A percentile compares a stretch with the other conserved stretches of the same genome.
Evolutionary conservation across 116 monocot species (phyloP).

Genomic region (Phalaenopsis hybrid): DNA sequence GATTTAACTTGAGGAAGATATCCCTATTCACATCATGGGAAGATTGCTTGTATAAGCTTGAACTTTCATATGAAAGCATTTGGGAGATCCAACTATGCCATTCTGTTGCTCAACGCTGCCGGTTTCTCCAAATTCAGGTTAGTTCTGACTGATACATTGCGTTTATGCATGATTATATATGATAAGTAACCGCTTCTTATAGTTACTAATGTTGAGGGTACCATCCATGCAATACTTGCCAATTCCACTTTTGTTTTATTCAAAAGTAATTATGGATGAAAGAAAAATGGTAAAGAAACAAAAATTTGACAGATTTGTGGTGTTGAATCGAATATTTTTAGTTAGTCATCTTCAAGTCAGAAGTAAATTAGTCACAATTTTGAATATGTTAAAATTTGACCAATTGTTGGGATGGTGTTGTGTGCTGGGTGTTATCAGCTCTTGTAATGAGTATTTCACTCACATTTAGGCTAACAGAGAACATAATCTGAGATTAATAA

Average conservation of each 20-base stretch:
- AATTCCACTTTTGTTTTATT: neutral
- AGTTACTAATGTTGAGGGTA: neutral
- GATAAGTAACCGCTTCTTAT: neutral
- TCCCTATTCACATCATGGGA: slow-evolving; percentile 26
- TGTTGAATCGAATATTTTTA: too few relatives aligned
- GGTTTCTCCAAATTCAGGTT: slow-evolving; percentile 72
- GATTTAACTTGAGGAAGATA: slow-evolving; percentile 61
- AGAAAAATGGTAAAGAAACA: neutral
- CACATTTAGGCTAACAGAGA: too few relatives aligned
- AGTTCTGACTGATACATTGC: neutral
- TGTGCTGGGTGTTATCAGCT: too few relatives aligned
- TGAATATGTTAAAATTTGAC: too few relatives aligned
- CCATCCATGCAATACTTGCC: neutral
- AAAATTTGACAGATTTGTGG: too few relatives aligned
- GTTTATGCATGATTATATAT: neutral
- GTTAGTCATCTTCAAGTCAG: too few relatives aligned
- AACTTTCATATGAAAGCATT: slow-evolving; percentile 73
- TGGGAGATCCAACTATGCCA: slow-evolving; percentile 71
- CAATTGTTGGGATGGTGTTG: too few relatives aligned
- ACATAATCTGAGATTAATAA: too few relatives aligned
- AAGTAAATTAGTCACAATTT: too few relatives aligned
- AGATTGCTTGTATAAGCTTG: slow-evolving; percentile 47
- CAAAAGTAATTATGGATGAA: neutral
- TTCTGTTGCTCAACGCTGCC: slow-evolving; percentile 12
- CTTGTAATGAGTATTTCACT: too few relatives aligned